phyloP scores from a whole-genome alignment of 768 basidiomycete species.

The Kwoniella sp. region DNA sequence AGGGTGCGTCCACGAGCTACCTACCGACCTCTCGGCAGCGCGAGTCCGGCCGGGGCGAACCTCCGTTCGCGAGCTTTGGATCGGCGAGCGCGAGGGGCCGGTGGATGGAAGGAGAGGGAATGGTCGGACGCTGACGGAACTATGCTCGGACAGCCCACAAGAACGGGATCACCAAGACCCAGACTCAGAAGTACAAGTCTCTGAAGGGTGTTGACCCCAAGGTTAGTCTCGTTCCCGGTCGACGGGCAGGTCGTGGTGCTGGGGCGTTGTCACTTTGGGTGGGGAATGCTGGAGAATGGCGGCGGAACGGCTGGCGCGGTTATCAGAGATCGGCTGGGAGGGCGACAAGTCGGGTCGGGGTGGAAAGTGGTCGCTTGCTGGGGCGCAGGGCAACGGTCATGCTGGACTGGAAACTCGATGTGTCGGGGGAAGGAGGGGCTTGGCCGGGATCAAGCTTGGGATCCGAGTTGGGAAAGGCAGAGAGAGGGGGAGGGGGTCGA shows the following conservation, averaged over 20 bases:
- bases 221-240: conserved; percentile 28
- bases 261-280: too few species aligned
- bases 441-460: too few species aligned
- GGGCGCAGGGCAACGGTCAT: too few species aligned
- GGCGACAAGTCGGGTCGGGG: neutral
- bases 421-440: too few species aligned
- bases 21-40: neutral
- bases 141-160: conserved; percentile 61
- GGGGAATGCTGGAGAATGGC: too few species aligned
- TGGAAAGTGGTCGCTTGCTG: neutral
- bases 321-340: too few species aligned
- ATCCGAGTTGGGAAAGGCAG: too few species aligned
- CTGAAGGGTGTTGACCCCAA: conserved; percentile 64
- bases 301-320: too few species aligned
- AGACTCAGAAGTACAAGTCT: conserved; percentile 68
- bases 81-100: neutral
- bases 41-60: neutral
- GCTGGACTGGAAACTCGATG: too few species aligned
- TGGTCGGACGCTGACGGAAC: conserved; percentile 1
- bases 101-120: neutral
- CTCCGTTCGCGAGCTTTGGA: too few species aligned
- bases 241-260: neutral
- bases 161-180: conserved; percentile 89
- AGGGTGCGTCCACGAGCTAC: conserved; percentile 55
- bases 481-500: too few species aligned